Conservation (phyloP, 768 basidiomycete genomes). For the Galerina sulciceps region DNA sequence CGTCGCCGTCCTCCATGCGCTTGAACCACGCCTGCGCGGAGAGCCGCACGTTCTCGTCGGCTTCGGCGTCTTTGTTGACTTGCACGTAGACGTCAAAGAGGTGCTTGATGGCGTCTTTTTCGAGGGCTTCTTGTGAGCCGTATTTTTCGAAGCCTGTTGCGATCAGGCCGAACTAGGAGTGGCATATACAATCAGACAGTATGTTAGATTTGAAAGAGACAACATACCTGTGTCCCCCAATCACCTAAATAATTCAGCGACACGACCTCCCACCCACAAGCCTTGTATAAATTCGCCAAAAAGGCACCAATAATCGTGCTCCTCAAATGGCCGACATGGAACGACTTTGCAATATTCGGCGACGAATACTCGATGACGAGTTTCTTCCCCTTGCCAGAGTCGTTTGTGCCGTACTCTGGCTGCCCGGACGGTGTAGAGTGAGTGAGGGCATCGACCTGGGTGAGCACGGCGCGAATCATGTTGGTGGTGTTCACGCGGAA, state of each 20-base stretch:
- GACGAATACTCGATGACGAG: slow-evolving; percentile 91
- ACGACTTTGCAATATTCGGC: slow-evolving; percentile 98
- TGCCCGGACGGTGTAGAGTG: slow-evolving; percentile 58
- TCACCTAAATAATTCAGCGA: slow-evolving; percentile 95
- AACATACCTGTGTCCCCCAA: slow-evolving; percentile 93
- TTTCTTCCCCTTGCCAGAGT: slow-evolving; percentile 77
- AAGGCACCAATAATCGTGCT: slow-evolving; percentile 98
- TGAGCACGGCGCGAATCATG: slow-evolving; percentile 68
- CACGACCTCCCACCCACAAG: slow-evolving; percentile 90
- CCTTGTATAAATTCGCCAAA: slow-evolving; percentile 85
- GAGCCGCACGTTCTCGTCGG: slow-evolving; percentile 70
- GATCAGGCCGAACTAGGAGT: slow-evolving; percentile 78
- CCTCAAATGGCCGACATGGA: slow-evolving; percentile 95
- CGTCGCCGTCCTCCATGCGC: slow-evolving; percentile 93
- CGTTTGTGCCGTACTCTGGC: slow-evolving; percentile 82
- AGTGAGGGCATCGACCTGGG: slow-evolving; percentile 74
- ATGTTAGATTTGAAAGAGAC: too few species aligned
- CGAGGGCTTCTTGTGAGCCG: slow-evolving; percentile 82
- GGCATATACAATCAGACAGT: background rate
- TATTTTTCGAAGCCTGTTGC: slow-evolving; percentile 92
- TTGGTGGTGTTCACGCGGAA: slow-evolving; percentile 72
- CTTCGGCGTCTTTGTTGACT: slow-evolving; percentile 84
- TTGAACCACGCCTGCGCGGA: slow-evolving; percentile 89
- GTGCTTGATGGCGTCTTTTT: slow-evolving; percentile 92
- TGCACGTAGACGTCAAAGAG: slow-evolving; percentile 94